phyloP scores from a whole-genome alignment of 805 yeast genomes.

The Wickerhamomyces ciferrii region DNA sequence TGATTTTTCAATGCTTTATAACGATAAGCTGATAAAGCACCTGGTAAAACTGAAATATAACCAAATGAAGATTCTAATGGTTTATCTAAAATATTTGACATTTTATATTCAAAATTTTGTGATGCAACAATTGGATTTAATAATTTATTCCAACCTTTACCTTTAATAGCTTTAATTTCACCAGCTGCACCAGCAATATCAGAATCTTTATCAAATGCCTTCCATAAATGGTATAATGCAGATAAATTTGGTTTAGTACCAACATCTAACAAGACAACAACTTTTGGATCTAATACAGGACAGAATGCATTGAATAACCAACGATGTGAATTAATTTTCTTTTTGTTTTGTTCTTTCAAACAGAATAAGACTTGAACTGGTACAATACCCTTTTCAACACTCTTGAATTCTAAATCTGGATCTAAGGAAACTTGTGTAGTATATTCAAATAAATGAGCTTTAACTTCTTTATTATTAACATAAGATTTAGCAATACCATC shows the following conservation, averaged over 20 bases:
- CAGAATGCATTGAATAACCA: slow-evolving; percentile 97
- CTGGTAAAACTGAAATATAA: slow-evolving; percentile 89
- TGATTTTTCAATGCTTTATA: slow-evolving; percentile 82
- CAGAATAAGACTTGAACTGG: slow-evolving; percentile 95
- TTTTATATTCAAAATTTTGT: slow-evolving; percentile 93
- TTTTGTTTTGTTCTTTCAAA: slow-evolving; percentile 85
- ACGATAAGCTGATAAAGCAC: slow-evolving; percentile 93
- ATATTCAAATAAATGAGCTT: slow-evolving; percentile 92
- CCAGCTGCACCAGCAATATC: slow-evolving; percentile 99
- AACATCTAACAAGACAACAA: slow-evolving; percentile 86
- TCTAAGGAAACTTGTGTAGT: slow-evolving; percentile 94
- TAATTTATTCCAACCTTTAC: slow-evolving; percentile 76
- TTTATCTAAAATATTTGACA: slow-evolving; percentile 94
- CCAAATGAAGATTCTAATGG: slow-evolving; percentile 93
- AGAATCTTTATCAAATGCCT: slow-evolving; percentile 92
- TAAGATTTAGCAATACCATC: slow-evolving; percentile 95
- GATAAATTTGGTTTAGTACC: slow-evolving; percentile 92
- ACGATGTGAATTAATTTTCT: slow-evolving; percentile 94
- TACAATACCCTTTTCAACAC: slow-evolving; percentile 83
- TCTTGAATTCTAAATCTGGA: slow-evolving; percentile 82
- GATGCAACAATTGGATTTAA: slow-evolving; percentile 92
- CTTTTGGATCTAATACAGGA: slow-evolving; percentile 88
- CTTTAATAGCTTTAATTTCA: slow-evolving; percentile 93
- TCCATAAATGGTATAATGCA: slow-evolving; percentile 93
- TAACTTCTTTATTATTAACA: slow-evolving; percentile 87